Evolutionary conservation across 495 filamentous ascomycete genomes (phyloP), one percentile per base, ranked within the genome.

Genomic region (Entonaema liquescens): DNA sequence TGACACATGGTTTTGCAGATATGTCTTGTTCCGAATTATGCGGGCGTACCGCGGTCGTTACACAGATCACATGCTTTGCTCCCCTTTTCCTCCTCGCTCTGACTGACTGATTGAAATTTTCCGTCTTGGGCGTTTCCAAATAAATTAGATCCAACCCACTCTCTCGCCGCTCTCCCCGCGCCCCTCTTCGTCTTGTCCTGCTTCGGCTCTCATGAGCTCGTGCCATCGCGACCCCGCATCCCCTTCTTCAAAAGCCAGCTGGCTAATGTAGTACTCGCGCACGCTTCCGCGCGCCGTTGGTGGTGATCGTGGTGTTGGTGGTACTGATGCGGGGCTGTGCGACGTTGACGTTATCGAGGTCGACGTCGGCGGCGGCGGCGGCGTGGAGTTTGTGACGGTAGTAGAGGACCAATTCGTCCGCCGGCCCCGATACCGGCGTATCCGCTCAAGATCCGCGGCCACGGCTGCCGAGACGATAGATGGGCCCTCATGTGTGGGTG

Each of bases 391-490:
- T 19, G 42, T 23, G 17, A 21, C 42, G 7, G 42, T 23, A 23
- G 42, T 47, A 7, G 42, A n/a, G 63, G 64, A n/a, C 55, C 33
- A 40, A 29, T 31, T n/a, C 47, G 31, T 47, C 55, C 44, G 69
- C 28, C 69, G 58, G 0, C 50, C 54, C 11, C 69, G 63, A 44
- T 67, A 67, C 47, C 52, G 58, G n/a, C 69, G 63, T 42, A 71
- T 62, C 25, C 69, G 69, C 50, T 67, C 69, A 1, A 71, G 69
- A 47, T 71, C 69, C 35, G 59, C 63, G 25, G 58, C 68, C 15
- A 65, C 56, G 33, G 62, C 56, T 0, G 61, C 62, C 9, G 68
- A 64, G 13, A 65, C 47, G 7, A 25, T 29, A 2, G 66, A 19
- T 2, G 35, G 6, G 19, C 17, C 23, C 6, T 47, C 17, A 6